Evolutionary conservation across 179 eudicot species (phyloP).

Genomic region (Beta lomatogona): DNA sequence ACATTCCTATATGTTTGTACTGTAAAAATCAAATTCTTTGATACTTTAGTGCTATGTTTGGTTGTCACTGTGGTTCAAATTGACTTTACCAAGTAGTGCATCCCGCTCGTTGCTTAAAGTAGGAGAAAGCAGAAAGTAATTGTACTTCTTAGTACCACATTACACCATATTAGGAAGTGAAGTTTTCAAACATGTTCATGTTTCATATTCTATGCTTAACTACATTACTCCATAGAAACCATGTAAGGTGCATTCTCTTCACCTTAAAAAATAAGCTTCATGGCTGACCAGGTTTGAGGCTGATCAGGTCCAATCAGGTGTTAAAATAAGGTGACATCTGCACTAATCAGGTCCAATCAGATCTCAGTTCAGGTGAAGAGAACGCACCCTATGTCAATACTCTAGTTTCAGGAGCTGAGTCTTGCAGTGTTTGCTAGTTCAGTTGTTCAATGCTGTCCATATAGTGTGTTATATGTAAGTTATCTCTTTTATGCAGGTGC

Average conservation of each 20-base stretch:
- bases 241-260: too few relatives aligned
- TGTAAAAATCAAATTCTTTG: neutral
- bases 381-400: too few relatives aligned
- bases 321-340: too few relatives aligned
- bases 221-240: neutral
- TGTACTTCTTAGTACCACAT: neutral
- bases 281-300: too few relatives aligned
- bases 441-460: neutral
- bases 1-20: neutral
- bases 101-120: neutral
- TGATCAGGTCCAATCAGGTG: too few relatives aligned
- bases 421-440: neutral
- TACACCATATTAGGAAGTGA: neutral
- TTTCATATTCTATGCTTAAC: neutral
- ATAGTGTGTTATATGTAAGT: neutral
- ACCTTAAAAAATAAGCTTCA: too few relatives aligned
- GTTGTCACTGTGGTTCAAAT: neutral
- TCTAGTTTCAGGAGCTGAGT: neutral
- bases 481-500: conserved; percentile 45
- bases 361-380: too few relatives aligned
- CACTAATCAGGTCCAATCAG: too few relatives aligned
- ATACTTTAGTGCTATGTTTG: neutral
- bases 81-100: neutral
- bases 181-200: neutral
- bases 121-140: neutral